Percentiles rank a stretch among this genome's conserved stretches.
Conservation (phyloP, 2,329 filamentous ascomycete species). For the Curvularia hawaiiensis region DNA sequence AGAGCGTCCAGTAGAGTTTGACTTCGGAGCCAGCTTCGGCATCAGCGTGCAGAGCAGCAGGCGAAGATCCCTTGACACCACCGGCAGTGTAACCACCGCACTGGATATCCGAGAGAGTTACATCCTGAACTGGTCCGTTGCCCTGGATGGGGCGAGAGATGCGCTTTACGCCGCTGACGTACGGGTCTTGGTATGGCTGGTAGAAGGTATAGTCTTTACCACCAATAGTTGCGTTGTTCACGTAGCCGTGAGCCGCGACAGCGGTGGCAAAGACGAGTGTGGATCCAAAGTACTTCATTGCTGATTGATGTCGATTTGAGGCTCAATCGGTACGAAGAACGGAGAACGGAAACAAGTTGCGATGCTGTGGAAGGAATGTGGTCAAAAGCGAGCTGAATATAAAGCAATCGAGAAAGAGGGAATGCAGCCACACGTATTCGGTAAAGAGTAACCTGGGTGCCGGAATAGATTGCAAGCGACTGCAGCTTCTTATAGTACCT, state of each 20-base stretch:
- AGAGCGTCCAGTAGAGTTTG: constrained; percentile 60
- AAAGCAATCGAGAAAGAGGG: constrained; percentile 14
- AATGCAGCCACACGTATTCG: constrained; percentile 22
- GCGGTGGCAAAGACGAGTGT: constrained; percentile 35
- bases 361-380: background rate
- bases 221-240: constrained; percentile 43
- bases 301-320: constrained; percentile 2
- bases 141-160: constrained; percentile 63
- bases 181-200: constrained; percentile 44
- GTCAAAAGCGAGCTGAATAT: constrained; percentile 17
- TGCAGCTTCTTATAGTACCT: constrained; percentile 25
- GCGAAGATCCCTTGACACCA: constrained; percentile 56
- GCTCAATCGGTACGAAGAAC: constrained; percentile 3
- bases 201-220: constrained; percentile 42
- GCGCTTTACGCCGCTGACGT: constrained; percentile 47
- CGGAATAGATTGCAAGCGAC: constrained; percentile 27
- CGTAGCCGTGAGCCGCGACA: constrained; percentile 44
- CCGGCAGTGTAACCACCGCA: constrained; percentile 60
- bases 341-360: background rate
- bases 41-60: constrained; percentile 60
- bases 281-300: constrained; percentile 42
- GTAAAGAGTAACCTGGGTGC: constrained; percentile 23
- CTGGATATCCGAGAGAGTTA: constrained; percentile 60
- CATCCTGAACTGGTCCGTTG: constrained; percentile 63
- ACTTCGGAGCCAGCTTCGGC: constrained; percentile 61